Percentiles rank a stretch among this genome's conserved stretches.
These are phyloP conservation scores for Saxophila tyrrhenica DNA, from an alignment of 495 filamentous ascomycete species.

Conservation along the genomic window DNA sequence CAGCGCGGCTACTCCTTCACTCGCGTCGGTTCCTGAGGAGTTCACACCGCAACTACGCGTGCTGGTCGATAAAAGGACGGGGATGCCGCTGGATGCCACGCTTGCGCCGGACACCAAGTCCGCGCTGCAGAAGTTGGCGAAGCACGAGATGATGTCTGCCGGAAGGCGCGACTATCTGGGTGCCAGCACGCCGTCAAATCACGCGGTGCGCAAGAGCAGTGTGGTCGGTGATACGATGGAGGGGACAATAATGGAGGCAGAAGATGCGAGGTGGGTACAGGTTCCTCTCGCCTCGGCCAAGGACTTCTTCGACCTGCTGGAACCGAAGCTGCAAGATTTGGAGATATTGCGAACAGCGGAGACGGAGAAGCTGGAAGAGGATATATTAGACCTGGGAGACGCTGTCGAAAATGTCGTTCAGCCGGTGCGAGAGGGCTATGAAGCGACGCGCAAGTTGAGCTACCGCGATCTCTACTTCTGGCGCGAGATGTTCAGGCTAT, in stretches of 20 bases:
- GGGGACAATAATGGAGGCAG: neutral
- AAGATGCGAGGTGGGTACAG: constrained; percentile 34
- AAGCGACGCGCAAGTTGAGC: constrained; percentile 11
- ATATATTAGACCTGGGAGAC: constrained; percentile 44
- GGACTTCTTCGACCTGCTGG: constrained; percentile 57
- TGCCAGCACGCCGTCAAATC: neutral
- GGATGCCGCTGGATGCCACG: constrained; percentile 43
- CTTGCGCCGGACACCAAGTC: constrained; percentile 43
- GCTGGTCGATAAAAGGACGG: constrained; percentile 40
- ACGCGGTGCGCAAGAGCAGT: neutral
- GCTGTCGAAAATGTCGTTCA: constrained; percentile 46
- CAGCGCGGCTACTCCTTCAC: constrained; percentile 7
- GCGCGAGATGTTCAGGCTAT: constrained; percentile 62
- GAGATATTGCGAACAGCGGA: constrained; percentile 49
- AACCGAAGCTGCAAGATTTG: constrained; percentile 48
- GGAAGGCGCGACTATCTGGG: constrained; percentile 3
- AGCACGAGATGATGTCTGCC: constrained; percentile 6
- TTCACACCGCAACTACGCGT: constrained; percentile 51
- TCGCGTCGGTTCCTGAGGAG: constrained; percentile 16
- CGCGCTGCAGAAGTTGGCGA: constrained; percentile 40
- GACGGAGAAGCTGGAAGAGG: constrained; percentile 39
- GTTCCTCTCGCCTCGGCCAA: constrained; percentile 55
- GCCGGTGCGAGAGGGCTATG: constrained; percentile 37
- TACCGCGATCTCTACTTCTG: constrained; percentile 51
- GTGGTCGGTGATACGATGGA: neutral